Evolutionary conservation across 208 protist species (phyloP), one percentile per base, ranked within the genome.

Genomic region (Novymonas esmeraldas): DNA sequence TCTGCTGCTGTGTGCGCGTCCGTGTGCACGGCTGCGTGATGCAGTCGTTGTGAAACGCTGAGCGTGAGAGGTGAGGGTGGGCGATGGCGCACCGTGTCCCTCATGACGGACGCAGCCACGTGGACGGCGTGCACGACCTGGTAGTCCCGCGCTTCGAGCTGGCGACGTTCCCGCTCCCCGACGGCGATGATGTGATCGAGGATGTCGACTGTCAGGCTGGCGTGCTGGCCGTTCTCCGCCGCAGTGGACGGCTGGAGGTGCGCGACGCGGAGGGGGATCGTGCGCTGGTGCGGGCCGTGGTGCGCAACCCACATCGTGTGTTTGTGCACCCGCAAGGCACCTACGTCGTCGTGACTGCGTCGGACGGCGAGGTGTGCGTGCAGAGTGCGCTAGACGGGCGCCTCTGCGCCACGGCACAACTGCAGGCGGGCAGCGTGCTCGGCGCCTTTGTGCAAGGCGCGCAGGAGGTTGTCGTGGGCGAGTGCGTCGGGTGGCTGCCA

Each of bases 321-420:
- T 93, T 95, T 70, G 57, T 95, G 13, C 78, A 93, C 70, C 87
- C 90, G 0, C 73, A 44, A 0, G 90, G 85, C 13, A 34, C 48
- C 20, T 75, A 88, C 41, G 49, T 85, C 49, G 50, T 91, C 33
- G 79, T 79, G 0, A 71, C 81, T 9, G 66, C 79, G 2, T 64
- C 57, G 11, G 87, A 95, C 68, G 90, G 90, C 13, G 78, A 90
- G 49, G 48, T 93, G 31, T 66, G 81, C 61, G 82, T 83, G 45
- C 92, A 78, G 49, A 60, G 72, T 41, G 52, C 67, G 26, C 66
- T 67, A 45, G 62, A 83, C 16, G 46, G 62, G 20, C 78, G 70
- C 13, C 22, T 69, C 14, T 51, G 67, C 6, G 69, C 73, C 13
- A 73, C 70, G 5, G 63, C 83, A 62, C 56, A 44, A 13, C 70